These are phyloP conservation scores for Penicillium canescens DNA, from an alignment of 495 filamentous ascomycete species.

Conservation along the genomic window DNA sequence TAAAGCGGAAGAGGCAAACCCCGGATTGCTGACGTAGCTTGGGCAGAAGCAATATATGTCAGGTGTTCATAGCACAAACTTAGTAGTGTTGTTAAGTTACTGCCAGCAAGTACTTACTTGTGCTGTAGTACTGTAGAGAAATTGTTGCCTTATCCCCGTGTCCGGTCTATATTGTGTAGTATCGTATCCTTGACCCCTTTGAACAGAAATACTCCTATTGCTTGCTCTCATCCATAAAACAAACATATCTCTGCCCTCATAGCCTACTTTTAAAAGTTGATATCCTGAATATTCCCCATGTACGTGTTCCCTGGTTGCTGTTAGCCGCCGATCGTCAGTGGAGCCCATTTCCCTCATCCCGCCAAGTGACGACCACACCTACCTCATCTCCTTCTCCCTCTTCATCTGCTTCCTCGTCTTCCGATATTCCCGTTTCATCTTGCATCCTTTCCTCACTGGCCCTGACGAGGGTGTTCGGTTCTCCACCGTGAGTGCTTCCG, in stretches of 20 bases:
- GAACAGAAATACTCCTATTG: too few species aligned
- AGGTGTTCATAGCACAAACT: too few species aligned
- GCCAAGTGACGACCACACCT: conserved; percentile 36
- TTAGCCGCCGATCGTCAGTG: conserved; percentile 47
- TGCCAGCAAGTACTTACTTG: too few species aligned
- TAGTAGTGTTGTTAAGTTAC: too few species aligned
- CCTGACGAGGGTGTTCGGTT: conserved; percentile 9
- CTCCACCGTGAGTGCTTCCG: conserved; percentile 16
- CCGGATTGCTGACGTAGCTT: conserved; percentile 1
- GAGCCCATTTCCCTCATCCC: conserved; percentile 38
- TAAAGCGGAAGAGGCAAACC: conserved; percentile 15
- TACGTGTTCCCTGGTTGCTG: conserved; percentile 25
- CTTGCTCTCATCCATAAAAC: background rate
- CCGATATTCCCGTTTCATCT: conserved; percentile 8
- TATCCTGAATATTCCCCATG: conserved; percentile 5
- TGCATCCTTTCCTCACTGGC: conserved; percentile 14
- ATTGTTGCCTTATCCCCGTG: too few species aligned
- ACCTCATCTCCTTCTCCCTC: conserved; percentile 27
- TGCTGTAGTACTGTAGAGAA: too few species aligned
- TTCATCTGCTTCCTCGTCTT: conserved; percentile 14
- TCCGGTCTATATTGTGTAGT: too few species aligned
- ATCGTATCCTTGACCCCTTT: too few species aligned
- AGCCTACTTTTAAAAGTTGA: background rate
- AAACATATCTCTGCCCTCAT: too few species aligned
- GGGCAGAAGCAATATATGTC: too few species aligned